Evolutionary conservation across 495 filamentous ascomycete genomes (phyloP), one percentile per base, ranked within the genome.

Genomic region (Melanomma pulvis-pyrius): DNA sequence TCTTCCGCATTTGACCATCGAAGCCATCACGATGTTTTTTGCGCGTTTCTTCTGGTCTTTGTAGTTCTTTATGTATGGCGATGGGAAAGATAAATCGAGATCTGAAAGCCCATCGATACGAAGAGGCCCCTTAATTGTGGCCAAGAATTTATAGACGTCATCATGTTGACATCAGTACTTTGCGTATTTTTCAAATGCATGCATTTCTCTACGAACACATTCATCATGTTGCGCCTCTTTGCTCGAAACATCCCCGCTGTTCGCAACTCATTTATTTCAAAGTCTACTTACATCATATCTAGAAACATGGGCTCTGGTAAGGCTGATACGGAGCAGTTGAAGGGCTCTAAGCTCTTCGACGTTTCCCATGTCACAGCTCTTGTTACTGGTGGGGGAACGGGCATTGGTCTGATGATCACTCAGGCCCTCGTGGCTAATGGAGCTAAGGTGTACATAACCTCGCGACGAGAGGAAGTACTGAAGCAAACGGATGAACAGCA

Each of bases 371-470:
- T 77, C 55, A 76, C 70, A 8, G 74, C 76, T 9, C 25, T 77
- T 4, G 75, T 77, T 28, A 77, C 75, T 7, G 75, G 75, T 15
- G 76, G 76, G 30, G 72, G 70, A 29, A 77, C 70, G 25, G 73
- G 74, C 28, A 83, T 90, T 59, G 87, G 88, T 25, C 83, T 89
- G 50, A 94, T 93, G 90, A 90, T 90, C 64, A 88, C 90, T 0
- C 87, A 92, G 70, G 88, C 90, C 1, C 89, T 89, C 67, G 88
- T 92, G 0, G 79, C 83, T 26, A 93, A 92, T 74, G 90, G 91
- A 41, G 90, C 91, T 19, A 91, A 86, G 41, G 75, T 76, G n/a
- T 78, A 78, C 68, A 77, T 77, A 63, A 75, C 69, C 6, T 75
- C 74, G 13, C 59, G 75, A 46, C 57, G 74, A 44, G 62, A 73